These are phyloP conservation scores for Plasmodium falciparum DNA, from an alignment of 169 alveolate species.

Conservation along the genomic window DNA sequence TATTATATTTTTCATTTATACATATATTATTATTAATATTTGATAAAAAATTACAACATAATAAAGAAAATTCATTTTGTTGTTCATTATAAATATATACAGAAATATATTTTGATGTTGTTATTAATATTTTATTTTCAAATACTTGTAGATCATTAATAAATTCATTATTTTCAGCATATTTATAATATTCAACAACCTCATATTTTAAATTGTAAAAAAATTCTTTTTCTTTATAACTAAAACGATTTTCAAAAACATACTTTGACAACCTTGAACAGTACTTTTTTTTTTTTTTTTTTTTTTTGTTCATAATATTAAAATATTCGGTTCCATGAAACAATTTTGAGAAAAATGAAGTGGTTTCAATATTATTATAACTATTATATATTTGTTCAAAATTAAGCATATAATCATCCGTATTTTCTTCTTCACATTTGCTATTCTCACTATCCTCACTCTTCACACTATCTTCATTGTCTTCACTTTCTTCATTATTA, in stretches of 20 bases:
- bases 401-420: too few relatives aligned
- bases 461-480: background rate
- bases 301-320: background rate
- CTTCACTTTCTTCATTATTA: background rate
- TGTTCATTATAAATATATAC: slow-evolving; percentile 36
- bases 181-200: slow-evolving; percentile 17
- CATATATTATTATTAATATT: slow-evolving; percentile 9
- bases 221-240: slow-evolving; percentile 20
- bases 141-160: slow-evolving; percentile 24
- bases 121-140: slow-evolving; percentile 48
- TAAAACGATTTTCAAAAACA: slow-evolving; percentile 24
- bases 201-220: slow-evolving; percentile 23
- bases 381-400: background rate
- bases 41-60: slow-evolving; percentile 13
- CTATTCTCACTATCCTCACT: background rate
- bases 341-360: background rate
- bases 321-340: background rate
- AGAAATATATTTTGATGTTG: slow-evolving; percentile 18
- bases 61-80: slow-evolving; percentile 8
- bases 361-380: background rate
- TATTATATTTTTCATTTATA: slow-evolving; percentile 16
- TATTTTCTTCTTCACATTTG: too few relatives aligned
- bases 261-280: slow-evolving; percentile 16
- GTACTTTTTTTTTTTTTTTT: slow-evolving; percentile 3
- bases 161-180: slow-evolving; percentile 18